phyloP scores from a whole-genome alignment of 495 filamentous ascomycete genomes.

The Evernia prunastri region DNA sequence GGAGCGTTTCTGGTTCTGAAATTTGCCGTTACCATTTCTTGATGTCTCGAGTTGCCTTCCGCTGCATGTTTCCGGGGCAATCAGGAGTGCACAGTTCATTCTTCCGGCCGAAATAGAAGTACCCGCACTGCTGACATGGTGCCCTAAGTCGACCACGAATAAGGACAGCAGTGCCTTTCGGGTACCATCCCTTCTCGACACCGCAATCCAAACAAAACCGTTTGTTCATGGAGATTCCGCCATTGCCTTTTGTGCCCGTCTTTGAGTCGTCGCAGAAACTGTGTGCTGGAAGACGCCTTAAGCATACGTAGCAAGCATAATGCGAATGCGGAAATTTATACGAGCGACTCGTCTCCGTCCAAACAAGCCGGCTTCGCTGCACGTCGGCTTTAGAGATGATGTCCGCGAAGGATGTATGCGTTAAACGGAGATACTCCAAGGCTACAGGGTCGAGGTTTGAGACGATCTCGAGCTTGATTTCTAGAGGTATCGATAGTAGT shows the following conservation, averaged over 20 bases:
- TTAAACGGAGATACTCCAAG: background rate
- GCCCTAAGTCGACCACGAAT: no score
- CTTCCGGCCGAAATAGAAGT: no score
- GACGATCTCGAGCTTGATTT: background rate
- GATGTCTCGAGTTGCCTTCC: background rate
- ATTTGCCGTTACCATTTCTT: background rate
- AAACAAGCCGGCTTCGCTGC: background rate
- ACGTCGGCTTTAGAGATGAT: background rate
- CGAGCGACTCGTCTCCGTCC: background rate
- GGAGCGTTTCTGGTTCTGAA: no score
- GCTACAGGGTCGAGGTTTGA: background rate
- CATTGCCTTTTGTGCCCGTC: background rate
- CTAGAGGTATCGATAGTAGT: background rate
- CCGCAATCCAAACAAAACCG: background rate
- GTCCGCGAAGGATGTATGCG: background rate
- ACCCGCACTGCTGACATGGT: no score
- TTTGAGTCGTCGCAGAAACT: background rate
- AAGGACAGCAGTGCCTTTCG: no score
- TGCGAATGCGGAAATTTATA: background rate
- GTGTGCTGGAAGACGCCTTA: background rate
- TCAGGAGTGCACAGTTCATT: no score
- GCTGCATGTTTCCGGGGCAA: no score
- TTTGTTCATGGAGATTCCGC: background rate
- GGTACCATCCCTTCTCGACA: background rate
- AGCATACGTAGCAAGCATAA: background rate